Evolutionary conservation across 2,329 filamentous ascomycete genomes (phyloP), one percentile per base, ranked within the genome.

Genomic region (Aphanocladium album): DNA sequence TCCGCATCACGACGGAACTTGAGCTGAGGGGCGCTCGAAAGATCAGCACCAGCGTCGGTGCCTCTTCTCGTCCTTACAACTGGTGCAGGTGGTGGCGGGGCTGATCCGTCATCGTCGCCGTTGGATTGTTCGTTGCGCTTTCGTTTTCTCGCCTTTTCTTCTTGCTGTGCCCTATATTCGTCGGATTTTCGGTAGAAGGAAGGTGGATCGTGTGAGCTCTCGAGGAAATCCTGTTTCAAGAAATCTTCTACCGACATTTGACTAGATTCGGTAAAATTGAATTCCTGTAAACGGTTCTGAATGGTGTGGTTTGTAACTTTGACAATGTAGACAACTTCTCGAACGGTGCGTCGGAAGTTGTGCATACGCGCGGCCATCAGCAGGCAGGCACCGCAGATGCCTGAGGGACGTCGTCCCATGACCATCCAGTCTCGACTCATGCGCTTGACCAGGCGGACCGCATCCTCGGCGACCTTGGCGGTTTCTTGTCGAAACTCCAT

Each of bases 381-480:
- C 52, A 99, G 83, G 66, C 93, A 96, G 14, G 95, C 95, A 63
- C 95, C 95, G 72, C 93, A 97, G 59, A 98, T 88, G 66, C 95
- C 95, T 7, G 93, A 93, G 17, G 95, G 95, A 45, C 95, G 88
- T 69, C 95, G 89, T 67, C 95, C 95, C 71, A 93, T 91, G 51
- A 93, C 89, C 85, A 99, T 98, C 93, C 95, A 98, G 76, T 99
- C 95, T 58, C 91, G 83, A 65, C 91, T 93, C 95, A 99, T 98
- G 63, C 95, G 88, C 72, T 89, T 88, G 60, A 96, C 87, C 57
- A 99, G 89, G 59, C 89, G 87, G 60, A 93, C 87, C 7, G 95
- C 95, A 69, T 97, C 92, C 66, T 90, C 86, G 46, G 92, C 93
- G 16, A 99, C 92, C 66, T 89, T 89, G 71, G 89, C 88, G 17